Conservation (phyloP, 768 basidiomycete genomes). For the Calocera viscosa region DNA sequence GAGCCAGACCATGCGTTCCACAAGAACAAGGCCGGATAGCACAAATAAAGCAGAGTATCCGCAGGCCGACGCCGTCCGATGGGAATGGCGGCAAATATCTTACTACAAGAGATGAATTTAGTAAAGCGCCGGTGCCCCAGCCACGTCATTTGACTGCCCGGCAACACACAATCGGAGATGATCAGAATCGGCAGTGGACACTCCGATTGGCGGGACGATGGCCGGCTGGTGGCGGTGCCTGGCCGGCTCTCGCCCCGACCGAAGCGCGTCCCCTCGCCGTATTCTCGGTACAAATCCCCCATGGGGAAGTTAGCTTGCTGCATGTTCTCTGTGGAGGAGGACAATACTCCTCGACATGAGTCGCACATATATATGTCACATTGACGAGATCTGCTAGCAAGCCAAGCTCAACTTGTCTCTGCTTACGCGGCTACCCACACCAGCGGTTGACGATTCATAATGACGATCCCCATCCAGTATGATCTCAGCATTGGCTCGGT, state of each 20-base stretch:
- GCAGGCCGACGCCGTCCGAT: too few relatives aligned
- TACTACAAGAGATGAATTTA: too few relatives aligned
- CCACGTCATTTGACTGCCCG: background rate
- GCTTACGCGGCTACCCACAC: background rate
- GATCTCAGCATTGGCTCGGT: too few relatives aligned
- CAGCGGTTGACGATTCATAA: background rate
- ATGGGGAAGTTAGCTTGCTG: background rate
- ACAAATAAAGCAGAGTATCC: too few relatives aligned
- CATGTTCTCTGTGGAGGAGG: slow-evolving; percentile 1
- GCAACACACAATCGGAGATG: background rate
- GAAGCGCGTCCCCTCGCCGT: background rate
- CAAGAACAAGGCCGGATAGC: too few relatives aligned
- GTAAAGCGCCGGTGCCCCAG: too few relatives aligned
- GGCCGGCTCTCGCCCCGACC: background rate
- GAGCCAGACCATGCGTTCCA: too few relatives aligned
- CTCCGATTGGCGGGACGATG: background rate
- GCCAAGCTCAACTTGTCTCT: background rate
- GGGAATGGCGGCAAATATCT: too few relatives aligned
- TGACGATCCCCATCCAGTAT: background rate
- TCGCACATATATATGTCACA: background rate
- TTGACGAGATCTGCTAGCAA: background rate
- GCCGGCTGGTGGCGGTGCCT: background rate
- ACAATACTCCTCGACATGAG: background rate
- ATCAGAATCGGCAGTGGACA: background rate
- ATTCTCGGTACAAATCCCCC: background rate